Percentiles rank a stretch among this genome's conserved stretches.
These are phyloP conservation scores for Zygnema circumcarinatum DNA, from an alignment of 139 green algal species.

Conservation along the genomic window DNA sequence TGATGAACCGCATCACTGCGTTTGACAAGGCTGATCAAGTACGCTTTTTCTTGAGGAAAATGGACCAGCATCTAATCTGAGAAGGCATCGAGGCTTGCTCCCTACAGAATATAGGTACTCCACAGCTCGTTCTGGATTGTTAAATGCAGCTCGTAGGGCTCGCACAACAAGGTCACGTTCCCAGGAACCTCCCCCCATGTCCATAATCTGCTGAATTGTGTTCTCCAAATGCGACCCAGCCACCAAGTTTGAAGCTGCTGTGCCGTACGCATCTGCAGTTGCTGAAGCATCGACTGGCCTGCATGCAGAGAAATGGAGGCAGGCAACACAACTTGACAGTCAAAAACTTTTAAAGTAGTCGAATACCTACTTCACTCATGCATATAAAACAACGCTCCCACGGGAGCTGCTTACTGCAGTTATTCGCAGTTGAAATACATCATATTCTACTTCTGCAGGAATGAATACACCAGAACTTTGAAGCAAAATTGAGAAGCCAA, in stretches of 20 bases:
- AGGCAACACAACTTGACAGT: too few species aligned
- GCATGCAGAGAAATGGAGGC: background rate
- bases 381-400: background rate
- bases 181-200: conserved; percentile 89
- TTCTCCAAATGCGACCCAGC: conserved; percentile 74
- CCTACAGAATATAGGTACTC: conserved; percentile 93
- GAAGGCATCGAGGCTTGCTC: too few species aligned
- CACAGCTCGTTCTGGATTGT: conserved; percentile 98
- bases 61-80: too few species aligned
- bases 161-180: conserved; percentile 63
- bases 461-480: too few species aligned
- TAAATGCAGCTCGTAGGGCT: conserved; percentile 95
- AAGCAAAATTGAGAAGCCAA: too few species aligned
- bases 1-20: too few species aligned
- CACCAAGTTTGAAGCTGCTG: conserved; percentile 75
- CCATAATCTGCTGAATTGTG: conserved; percentile 80
- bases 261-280: conserved; percentile 45
- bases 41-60: too few species aligned
- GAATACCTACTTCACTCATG: background rate
- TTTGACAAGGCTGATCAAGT: too few species aligned
- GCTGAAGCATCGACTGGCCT: conserved; percentile 15
- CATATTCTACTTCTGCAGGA: too few species aligned
- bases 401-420: too few species aligned
- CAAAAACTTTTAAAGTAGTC: too few species aligned
- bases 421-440: background rate